phyloP scores from a whole-genome alignment of 2,329 filamentous ascomycete genomes.

The Chrysosporium keratinophilum region DNA sequence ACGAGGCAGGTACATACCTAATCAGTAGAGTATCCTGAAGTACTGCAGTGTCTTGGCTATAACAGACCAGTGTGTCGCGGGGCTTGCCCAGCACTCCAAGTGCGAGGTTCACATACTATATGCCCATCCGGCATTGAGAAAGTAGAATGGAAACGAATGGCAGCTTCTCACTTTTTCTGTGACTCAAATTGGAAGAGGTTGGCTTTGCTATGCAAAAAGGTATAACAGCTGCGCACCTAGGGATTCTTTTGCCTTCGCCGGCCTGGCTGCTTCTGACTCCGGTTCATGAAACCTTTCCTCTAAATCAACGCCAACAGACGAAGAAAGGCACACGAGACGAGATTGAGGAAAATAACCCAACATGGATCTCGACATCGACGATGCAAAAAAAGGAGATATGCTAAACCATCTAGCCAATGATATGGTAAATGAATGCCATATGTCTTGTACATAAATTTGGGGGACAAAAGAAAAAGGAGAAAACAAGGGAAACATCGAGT shows the following conservation, averaged over 20 bases:
- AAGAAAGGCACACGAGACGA: background rate
- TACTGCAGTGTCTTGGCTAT: too few relatives aligned
- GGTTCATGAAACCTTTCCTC: background rate
- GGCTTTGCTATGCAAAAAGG: background rate
- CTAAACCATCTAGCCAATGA: slow-evolving; percentile 12
- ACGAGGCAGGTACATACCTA: background rate
- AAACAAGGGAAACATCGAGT: background rate
- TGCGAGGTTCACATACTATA: too few relatives aligned
- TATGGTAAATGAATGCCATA: slow-evolving; percentile 2
- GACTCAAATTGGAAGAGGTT: background rate
- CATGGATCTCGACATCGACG: background rate
- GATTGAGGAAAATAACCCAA: slow-evolving; percentile 4
- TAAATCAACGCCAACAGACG: slow-evolving; percentile 16
- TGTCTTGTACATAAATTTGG: slow-evolving; percentile 5
- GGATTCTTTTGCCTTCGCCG: background rate
- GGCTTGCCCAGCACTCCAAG: too few relatives aligned
- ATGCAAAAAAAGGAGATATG: background rate
- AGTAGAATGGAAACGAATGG: too few relatives aligned
- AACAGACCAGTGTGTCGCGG: too few relatives aligned
- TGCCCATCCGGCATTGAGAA: too few relatives aligned
- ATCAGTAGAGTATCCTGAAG: too few relatives aligned
- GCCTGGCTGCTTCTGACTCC: background rate
- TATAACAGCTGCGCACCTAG: background rate
- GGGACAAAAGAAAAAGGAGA: background rate
- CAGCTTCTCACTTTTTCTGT: too few relatives aligned